These are phyloP conservation scores for Starmerella vitae DNA, from an alignment of 805 yeast genomes.

Conservation along the genomic window DNA sequence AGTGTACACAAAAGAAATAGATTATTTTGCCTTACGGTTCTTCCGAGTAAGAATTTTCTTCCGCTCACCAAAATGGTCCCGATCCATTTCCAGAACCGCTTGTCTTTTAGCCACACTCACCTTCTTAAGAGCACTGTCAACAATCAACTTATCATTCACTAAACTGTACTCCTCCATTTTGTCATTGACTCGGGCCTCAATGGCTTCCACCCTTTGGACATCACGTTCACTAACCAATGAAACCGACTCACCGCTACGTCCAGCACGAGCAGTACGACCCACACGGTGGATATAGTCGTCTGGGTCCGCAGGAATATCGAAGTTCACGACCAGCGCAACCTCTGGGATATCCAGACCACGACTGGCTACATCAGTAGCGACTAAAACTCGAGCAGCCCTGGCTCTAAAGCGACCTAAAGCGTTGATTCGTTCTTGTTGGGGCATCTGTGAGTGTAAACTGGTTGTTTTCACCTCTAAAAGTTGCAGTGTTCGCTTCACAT, in stretches of 20 bases:
- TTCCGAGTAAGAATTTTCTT: constrained; percentile 36
- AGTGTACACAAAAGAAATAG: too few species aligned
- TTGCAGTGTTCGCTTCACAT: constrained; percentile 61
- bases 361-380: constrained; percentile 95
- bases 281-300: constrained; percentile 94
- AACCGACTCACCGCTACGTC: constrained; percentile 71
- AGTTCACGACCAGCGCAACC: constrained; percentile 80
- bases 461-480: constrained; percentile 68
- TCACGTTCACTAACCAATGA: constrained; percentile 79
- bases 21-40: not conserved
- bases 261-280: constrained; percentile 99
- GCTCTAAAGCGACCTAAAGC: constrained; percentile 89
- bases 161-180: constrained; percentile 65
- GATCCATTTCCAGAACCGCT: constrained; percentile 86
- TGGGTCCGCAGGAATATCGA: constrained; percentile 89
- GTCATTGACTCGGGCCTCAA: constrained; percentile 69
- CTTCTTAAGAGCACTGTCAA: constrained; percentile 53
- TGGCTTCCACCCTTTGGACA: constrained; percentile 63
- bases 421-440: constrained; percentile 80
- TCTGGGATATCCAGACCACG: constrained; percentile 94
- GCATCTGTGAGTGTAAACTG: constrained; percentile 87
- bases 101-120: constrained; percentile 79
- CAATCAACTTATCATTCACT: constrained; percentile 63
- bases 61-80: constrained; percentile 73
- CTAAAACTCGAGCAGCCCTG: constrained; percentile 78